Base-by-base conservation (phyloP, 345 rosid species). In the Geranium rotundifolium region DNA sequence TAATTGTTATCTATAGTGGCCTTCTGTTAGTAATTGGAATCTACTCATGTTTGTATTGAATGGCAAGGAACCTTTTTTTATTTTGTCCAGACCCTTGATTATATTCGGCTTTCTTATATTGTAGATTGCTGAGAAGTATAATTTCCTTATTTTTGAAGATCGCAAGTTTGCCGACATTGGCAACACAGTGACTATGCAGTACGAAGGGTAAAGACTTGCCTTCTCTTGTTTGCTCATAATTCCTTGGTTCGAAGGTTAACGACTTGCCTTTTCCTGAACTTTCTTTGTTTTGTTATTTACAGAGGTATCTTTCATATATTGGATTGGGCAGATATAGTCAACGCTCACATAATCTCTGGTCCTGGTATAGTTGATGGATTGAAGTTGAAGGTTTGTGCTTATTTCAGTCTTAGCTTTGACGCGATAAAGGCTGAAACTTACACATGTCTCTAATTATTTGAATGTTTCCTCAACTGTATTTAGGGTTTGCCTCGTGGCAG, bases 141-240 rank as follows among this genome's bases (percentile, higher is more conserved):
- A 90, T 60, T 93, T 93, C 76, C 73, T 93, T 69, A 82, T 93
- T 58, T 93, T 93, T 71, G 99, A 93, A 68, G 99, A 93, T 74
- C 90, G 99, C 16, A 93, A 93, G 80, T 93, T 90, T 80, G 99
- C 97, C 4, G 99, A 90, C 73, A 93, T 93, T 75, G 99, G 99
- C 57, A 90, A 93, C 84, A 93, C 99, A 0, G 97, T 93, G 70
- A 88, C 99, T 5, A 85, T 93, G 99, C 97, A 93, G 76, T 88
- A 86, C 69, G 99, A 90, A 84, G 92, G 96, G 99, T 90, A 72
- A 69, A 61, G 10, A 4, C 41, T 29, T 6, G 63, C n/a, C 46
- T 17, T 23, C 56, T 0, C 20, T 61, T 12, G 54, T 19, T 0
- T 58, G 49, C 19, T 68, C 30, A 19, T 56, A 0, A 2, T 64